Evolutionary conservation across 2,329 filamentous ascomycete genomes (phyloP).

Genomic region (Colletotrichum cordylinicola): DNA sequence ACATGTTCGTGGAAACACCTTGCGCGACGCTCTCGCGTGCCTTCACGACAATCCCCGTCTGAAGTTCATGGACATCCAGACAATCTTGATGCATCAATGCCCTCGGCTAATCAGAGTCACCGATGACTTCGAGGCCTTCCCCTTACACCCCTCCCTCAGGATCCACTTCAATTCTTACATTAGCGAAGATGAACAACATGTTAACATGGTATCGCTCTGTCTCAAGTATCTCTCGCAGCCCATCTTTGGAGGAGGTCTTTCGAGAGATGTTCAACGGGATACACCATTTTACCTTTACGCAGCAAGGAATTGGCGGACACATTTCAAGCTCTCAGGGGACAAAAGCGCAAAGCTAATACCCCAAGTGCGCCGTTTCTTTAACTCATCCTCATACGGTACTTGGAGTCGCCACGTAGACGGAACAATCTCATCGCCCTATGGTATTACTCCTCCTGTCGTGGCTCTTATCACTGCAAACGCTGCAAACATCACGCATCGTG

Average conservation of each 20-base stretch:
- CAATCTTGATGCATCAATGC: slow-evolving; percentile 6
- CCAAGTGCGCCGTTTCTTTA: background rate
- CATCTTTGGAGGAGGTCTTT: background rate
- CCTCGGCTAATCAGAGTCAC: slow-evolving; percentile 13
- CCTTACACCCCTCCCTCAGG: slow-evolving; percentile 6
- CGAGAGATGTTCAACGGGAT: background rate
- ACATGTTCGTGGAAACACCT: background rate
- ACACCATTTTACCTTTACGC: slow-evolving; percentile 25
- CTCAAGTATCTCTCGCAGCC: slow-evolving; percentile 23
- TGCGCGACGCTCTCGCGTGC: slow-evolving; percentile 7
- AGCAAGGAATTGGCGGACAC: slow-evolving; percentile 12
- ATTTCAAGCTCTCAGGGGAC: slow-evolving; percentile 11
- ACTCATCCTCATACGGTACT: slow-evolving; percentile 20
- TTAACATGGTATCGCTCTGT: slow-evolving; percentile 25
- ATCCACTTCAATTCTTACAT: slow-evolving; percentile 12
- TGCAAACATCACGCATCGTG: background rate
- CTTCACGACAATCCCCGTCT: background rate
- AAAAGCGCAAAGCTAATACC: slow-evolving; percentile 10
- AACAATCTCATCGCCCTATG: background rate
- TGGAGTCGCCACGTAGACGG: slow-evolving; percentile 15
- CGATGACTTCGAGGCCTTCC: background rate
- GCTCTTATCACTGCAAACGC: background rate
- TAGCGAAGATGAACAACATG: slow-evolving; percentile 13
- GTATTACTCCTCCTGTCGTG: background rate
- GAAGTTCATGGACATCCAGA: background rate